Evolutionary conservation across 139 green algal genomes (phyloP).

Genomic region (Tetraselmis striata): DNA sequence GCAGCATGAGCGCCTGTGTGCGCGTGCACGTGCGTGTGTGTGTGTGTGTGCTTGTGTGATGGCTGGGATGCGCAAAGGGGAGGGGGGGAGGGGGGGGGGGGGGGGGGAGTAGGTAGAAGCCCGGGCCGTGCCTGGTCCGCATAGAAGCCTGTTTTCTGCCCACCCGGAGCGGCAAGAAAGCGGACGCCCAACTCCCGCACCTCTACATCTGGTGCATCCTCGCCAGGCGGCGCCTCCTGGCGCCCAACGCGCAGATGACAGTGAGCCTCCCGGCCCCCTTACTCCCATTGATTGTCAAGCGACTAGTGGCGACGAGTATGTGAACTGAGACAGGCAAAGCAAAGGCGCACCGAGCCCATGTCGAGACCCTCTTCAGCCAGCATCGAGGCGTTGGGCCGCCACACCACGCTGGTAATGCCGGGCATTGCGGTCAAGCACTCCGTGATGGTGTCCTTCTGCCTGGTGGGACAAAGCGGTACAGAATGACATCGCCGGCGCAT

Average conservation of each 20-base stretch:
- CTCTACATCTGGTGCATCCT: conserved; percentile 21
- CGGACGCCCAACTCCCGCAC: conserved; percentile 46
- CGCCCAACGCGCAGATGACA: no score
- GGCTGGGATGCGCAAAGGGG: background rate
- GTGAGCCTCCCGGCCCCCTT: no score
- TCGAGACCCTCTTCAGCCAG: conserved; percentile 55
- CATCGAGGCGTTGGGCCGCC: conserved; percentile 46
- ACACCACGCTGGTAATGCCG: conserved; percentile 33
- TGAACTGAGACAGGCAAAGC: no score
- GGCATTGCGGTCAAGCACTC: conserved; percentile 6
- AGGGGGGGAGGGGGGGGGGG: no score
- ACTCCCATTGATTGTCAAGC: no score
- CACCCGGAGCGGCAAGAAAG: conserved; percentile 24
- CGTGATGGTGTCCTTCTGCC: conserved; percentile 5
- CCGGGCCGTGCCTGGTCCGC: conserved; percentile 38
- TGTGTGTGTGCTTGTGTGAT: no score
- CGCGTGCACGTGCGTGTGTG: no score
- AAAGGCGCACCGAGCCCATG: background rate
- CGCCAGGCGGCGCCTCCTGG: no score
- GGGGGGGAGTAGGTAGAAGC: background rate
- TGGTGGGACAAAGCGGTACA: no score
- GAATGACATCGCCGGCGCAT: no score
- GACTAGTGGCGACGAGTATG: no score
- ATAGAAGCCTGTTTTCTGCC: conserved; percentile 80
- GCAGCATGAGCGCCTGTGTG: no score